These are phyloP conservation scores for Termitomyces sp. DNA, from an alignment of 768 basidiomycete species.

Conservation along the genomic window DNA sequence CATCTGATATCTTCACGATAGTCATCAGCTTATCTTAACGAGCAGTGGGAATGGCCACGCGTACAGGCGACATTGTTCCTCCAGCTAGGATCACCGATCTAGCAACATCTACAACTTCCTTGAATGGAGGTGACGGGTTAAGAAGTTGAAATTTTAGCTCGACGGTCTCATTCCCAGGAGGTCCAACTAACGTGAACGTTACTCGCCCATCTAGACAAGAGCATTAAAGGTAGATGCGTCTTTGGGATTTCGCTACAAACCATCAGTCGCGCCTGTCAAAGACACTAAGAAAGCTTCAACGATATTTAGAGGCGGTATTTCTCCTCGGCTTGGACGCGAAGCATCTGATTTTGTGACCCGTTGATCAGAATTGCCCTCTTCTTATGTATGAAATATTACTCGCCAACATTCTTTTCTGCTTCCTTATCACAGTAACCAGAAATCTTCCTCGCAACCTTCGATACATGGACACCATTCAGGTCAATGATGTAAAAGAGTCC, in stretches of 20 bases:
- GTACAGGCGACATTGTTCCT: constrained; percentile 97
- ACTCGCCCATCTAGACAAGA: constrained; percentile 66
- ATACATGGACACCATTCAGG: background rate
- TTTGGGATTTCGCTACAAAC: constrained; percentile 26
- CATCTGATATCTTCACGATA: constrained; percentile 71
- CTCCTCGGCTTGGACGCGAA: constrained; percentile 26
- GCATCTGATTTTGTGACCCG: background rate
- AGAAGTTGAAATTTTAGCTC: constrained; percentile 88
- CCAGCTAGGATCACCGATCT: constrained; percentile 88
- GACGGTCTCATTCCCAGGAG: constrained; percentile 36
- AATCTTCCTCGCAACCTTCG: constrained; percentile 70
- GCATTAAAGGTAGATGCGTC: background rate
- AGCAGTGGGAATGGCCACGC: constrained; percentile 9
- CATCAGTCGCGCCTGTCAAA: constrained; percentile 74
- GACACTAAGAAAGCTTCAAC: constrained; percentile 78
- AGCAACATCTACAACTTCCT: constrained; percentile 76
- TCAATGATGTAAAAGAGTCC: background rate
- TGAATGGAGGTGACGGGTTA: constrained; percentile 85
- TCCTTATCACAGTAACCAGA: constrained; percentile 76
- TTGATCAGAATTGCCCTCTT: background rate
- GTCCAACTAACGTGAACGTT: constrained; percentile 45
- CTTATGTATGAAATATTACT: background rate
- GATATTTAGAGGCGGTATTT: constrained; percentile 71
- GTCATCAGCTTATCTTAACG: background rate
- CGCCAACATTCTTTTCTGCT: constrained; percentile 38